These are phyloP conservation scores for Centaurea solstitialis DNA, from an alignment of 129 eudicot species.

Conservation along the genomic window DNA sequence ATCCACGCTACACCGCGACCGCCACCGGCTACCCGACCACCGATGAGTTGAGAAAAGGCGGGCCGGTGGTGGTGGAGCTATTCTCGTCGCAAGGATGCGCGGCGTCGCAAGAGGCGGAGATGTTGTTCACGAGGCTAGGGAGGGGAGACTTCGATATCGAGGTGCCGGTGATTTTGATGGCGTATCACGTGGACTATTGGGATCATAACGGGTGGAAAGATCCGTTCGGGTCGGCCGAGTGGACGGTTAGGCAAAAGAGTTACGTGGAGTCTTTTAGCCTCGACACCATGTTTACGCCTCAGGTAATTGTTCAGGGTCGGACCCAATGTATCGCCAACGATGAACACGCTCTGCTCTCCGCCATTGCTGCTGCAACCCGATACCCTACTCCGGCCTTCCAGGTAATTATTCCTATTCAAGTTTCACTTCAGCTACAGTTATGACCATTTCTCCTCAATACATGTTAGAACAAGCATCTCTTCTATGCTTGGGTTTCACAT, in stretches of 20 bases:
- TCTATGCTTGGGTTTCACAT: background rate
- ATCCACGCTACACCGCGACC: conserved; percentile 28
- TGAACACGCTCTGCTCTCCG: conserved; percentile 48
- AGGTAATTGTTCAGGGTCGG: conserved; percentile 74
- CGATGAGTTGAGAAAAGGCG: conserved; percentile 51
- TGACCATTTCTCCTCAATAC: background rate
- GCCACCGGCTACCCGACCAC: conserved; percentile 14
- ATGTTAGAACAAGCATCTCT: background rate
- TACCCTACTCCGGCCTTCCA: conserved; percentile 74
- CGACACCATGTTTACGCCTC: conserved; percentile 90
- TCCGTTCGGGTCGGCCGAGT: conserved; percentile 68
- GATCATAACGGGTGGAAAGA: conserved; percentile 95
- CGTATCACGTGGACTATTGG: conserved; percentile 91
- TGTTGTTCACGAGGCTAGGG: conserved; percentile 74
- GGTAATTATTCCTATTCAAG: conserved; percentile 31
- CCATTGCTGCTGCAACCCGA: conserved; percentile 50
- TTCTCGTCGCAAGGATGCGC: conserved; percentile 94
- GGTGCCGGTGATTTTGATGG: conserved; percentile 63
- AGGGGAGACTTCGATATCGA: conserved; percentile 76
- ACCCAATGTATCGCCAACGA: conserved; percentile 74
- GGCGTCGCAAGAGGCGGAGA: conserved; percentile 85
- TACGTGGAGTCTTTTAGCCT: conserved; percentile 75
- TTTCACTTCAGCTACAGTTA: background rate
- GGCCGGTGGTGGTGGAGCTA: conserved; percentile 75
- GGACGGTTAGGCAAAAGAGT: conserved; percentile 91